Conservation (phyloP, 331 rosid species). For the Dryas integrifolia region DNA sequence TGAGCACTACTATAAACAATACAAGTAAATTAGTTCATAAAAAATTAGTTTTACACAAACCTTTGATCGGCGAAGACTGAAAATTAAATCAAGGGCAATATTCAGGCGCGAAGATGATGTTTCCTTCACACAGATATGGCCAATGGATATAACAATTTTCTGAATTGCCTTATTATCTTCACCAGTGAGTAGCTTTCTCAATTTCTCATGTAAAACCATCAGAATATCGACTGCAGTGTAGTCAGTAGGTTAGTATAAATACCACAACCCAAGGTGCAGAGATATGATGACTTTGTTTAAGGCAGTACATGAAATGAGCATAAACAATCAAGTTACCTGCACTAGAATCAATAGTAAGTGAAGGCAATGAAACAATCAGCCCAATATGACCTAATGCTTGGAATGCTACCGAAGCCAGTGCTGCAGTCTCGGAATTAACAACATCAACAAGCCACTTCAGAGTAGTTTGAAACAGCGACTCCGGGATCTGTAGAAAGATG, state of each 20-base stretch:
- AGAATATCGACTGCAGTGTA: slow-evolving; percentile 79
- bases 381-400: slow-evolving; percentile 96
- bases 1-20: not conserved
- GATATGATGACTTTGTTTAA: slow-evolving; percentile 9
- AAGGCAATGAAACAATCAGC: slow-evolving; percentile 67
- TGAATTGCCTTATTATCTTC: slow-evolving; percentile 79
- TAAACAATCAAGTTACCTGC: slow-evolving; percentile 49
- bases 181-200: slow-evolving; percentile 69
- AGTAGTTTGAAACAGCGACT: slow-evolving; percentile 48
- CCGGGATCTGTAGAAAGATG: slow-evolving; percentile 55
- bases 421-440: slow-evolving; percentile 71
- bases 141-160: slow-evolving; percentile 74
- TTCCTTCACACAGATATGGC: slow-evolving; percentile 81
- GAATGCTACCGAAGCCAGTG: slow-evolving; percentile 80
- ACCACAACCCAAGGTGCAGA: slow-evolving; percentile 26
- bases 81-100: slow-evolving; percentile 63
- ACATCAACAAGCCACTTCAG: slow-evolving; percentile 74
- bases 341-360: slow-evolving; percentile 48
- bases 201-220: slow-evolving; percentile 51
- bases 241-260: slow-evolving; percentile 23
- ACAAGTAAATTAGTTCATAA: slow-evolving; percentile 13
- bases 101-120: slow-evolving; percentile 66
- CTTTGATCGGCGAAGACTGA: slow-evolving; percentile 81
- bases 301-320: slow-evolving; percentile 16
- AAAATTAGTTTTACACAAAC: slow-evolving; percentile 34